A percentile compares a stretch with the other conserved stretches of the same genome.
phyloP scores from a whole-genome alignment of 371 early-diverging fungal genomes.

The Chytridiales sp. region DNA sequence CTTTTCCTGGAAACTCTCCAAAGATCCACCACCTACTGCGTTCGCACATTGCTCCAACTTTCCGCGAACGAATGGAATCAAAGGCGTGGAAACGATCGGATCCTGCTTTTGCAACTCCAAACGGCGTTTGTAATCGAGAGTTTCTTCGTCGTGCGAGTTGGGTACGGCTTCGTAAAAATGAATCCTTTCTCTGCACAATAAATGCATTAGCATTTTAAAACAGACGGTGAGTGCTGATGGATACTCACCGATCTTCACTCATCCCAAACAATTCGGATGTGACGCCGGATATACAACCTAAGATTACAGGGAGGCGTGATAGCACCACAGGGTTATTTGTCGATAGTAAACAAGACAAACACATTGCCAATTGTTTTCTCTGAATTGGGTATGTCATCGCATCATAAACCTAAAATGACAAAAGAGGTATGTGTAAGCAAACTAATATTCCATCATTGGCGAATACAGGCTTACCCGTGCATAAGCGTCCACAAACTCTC shows the following conservation, averaged over 20 bases:
- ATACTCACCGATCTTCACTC: slow-evolving; percentile 7
- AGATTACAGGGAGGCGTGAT: neutral
- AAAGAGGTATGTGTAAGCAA: too few relatives aligned
- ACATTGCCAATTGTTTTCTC: slow-evolving; percentile 13
- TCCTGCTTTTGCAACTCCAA: slow-evolving; percentile 5
- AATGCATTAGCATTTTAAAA: neutral
- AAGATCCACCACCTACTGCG: slow-evolving; percentile 10
- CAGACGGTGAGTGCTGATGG: neutral
- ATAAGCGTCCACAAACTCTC: too few relatives aligned
- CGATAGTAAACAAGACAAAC: neutral
- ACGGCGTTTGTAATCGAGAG: slow-evolving; percentile 15
- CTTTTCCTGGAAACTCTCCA: slow-evolving; percentile 14
- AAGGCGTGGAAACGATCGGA: slow-evolving; percentile 5
- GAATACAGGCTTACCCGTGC: too few relatives aligned
- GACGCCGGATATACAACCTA: slow-evolving; percentile 5
- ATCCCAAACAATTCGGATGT: slow-evolving; percentile 11
- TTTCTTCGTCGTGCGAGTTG: slow-evolving; percentile 13
- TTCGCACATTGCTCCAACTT: slow-evolving; percentile 8
- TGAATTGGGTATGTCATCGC: slow-evolving; percentile 17
- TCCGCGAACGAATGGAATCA: slow-evolving; percentile 10
- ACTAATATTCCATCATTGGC: too few relatives aligned
- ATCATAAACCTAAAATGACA: slow-evolving; percentile 14
- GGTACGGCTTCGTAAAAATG: slow-evolving; percentile 17
- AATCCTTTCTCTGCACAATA: slow-evolving; percentile 5
- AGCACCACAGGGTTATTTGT: slow-evolving; percentile 9